A percentile compares a stretch with the other conserved stretches of the same genome.
These are phyloP conservation scores for Kwoniella dendrophila DNA, from an alignment of 768 basidiomycete genomes.

Conservation along the genomic window DNA sequence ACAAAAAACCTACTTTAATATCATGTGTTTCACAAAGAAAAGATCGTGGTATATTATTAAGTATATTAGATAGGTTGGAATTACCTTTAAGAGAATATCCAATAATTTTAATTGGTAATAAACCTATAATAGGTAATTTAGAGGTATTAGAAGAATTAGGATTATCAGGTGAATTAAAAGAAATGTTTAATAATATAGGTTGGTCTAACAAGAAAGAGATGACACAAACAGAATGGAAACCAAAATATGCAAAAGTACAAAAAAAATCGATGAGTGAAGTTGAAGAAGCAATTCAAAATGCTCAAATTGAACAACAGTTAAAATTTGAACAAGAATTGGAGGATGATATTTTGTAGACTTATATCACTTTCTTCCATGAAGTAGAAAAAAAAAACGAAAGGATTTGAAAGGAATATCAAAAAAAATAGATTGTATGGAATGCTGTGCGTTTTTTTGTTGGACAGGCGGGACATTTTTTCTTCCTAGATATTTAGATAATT, in stretches of 20 bases:
- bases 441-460: too few species aligned
- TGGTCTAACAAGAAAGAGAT: conserved; percentile 27
- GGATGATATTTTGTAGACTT: not conserved
- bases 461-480: too few species aligned
- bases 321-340: conserved; percentile 4
- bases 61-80: conserved; percentile 23
- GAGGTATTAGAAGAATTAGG: conserved; percentile 23
- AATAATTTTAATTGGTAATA: conserved; percentile 36
- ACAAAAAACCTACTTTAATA: conserved; percentile 28
- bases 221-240: conserved; percentile 17
- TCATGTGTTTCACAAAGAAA: conserved; percentile 30
- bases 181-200: conserved; percentile 29
- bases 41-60: conserved; percentile 19
- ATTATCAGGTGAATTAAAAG: conserved; percentile 23
- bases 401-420: too few species aligned
- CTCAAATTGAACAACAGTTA: not conserved
- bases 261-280: conserved; percentile 23
- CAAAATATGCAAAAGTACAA: conserved; percentile 20
- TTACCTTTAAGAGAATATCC: conserved; percentile 23
- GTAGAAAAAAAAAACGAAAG: too few species aligned
- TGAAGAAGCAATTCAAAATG: conserved; percentile 18
- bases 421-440: too few species aligned
- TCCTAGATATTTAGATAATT: too few species aligned
- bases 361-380: too few species aligned
- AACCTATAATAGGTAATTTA: conserved; percentile 23